phyloP scores from a whole-genome alignment of 2,329 filamentous ascomycete species.

The Teratosphaeria nubilosa region DNA sequence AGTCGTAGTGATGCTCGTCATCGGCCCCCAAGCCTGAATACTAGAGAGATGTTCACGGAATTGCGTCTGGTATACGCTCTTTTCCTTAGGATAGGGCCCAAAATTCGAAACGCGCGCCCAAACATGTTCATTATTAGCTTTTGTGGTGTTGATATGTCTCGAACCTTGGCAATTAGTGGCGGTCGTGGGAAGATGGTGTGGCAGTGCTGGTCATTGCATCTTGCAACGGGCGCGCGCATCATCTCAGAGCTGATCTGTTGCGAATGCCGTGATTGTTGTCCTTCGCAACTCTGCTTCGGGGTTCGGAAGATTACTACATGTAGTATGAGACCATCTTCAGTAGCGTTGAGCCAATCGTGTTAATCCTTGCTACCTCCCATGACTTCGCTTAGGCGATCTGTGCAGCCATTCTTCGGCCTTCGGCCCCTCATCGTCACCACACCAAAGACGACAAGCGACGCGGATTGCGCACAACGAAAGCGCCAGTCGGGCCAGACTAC shows the following conservation, averaged over 20 bases:
- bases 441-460: not conserved
- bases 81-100: not conserved
- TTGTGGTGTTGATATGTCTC: not conserved
- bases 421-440: not conserved
- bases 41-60: not conserved
- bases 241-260: not conserved
- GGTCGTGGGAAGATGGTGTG: not conserved
- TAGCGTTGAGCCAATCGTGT: not conserved
- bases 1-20: not conserved
- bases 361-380: not conserved
- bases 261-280: not conserved
- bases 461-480: no score
- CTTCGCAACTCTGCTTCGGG: not conserved
- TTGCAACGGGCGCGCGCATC: not conserved
- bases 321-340: not conserved
- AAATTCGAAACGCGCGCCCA: not conserved
- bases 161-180: not conserved
- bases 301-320: not conserved
- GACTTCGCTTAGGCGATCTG: not conserved
- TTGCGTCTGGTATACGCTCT: not conserved
- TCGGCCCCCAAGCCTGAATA: not conserved
- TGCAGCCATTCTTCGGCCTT: not conserved
- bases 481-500: no score
- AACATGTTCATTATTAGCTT: not conserved
- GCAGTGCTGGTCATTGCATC: not conserved